phyloP scores from a whole-genome alignment of 495 filamentous ascomycete species.

The Tuber melanosporum region DNA sequence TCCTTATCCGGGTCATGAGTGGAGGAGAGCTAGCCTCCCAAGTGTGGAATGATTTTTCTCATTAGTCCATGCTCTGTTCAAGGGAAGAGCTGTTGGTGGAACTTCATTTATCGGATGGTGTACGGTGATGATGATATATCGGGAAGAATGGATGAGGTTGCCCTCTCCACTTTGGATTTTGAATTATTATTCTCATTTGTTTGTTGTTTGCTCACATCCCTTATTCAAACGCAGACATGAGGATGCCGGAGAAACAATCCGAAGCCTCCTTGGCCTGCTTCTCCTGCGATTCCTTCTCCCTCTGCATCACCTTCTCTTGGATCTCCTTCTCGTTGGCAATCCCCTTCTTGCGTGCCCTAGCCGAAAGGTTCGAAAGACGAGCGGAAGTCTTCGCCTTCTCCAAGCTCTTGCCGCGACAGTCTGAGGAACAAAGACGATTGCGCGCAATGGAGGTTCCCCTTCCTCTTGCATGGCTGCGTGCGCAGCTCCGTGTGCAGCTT shows the following conservation, averaged over 20 bases:
- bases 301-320: slow-evolving; percentile 35
- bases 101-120: background rate
- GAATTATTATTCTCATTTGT: background rate
- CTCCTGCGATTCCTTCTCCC: slow-evolving; percentile 42
- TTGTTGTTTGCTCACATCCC: background rate
- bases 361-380: slow-evolving; percentile 39
- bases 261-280: slow-evolving; percentile 41
- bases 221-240: slow-evolving; percentile 40
- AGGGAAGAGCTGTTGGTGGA: background rate
- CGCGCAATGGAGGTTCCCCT: slow-evolving; percentile 39
- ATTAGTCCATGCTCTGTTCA: background rate
- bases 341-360: slow-evolving; percentile 40
- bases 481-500: slow-evolving; percentile 37
- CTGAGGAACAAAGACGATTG: slow-evolving; percentile 39
- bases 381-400: slow-evolving; percentile 41
- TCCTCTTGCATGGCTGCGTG: slow-evolving; percentile 40
- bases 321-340: slow-evolving; percentile 35
- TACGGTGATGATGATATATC: background rate
- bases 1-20: background rate
- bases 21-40: background rate
- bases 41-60: background rate
- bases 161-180: background rate
- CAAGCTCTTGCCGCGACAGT: slow-evolving; percentile 41
- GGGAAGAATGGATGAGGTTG: background rate
- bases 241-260: slow-evolving; percentile 40